Evolutionary conservation across 2,329 filamentous ascomycete genomes (phyloP), one percentile per base, ranked within the genome.

Genomic region (Penicillium olsonii): DNA sequence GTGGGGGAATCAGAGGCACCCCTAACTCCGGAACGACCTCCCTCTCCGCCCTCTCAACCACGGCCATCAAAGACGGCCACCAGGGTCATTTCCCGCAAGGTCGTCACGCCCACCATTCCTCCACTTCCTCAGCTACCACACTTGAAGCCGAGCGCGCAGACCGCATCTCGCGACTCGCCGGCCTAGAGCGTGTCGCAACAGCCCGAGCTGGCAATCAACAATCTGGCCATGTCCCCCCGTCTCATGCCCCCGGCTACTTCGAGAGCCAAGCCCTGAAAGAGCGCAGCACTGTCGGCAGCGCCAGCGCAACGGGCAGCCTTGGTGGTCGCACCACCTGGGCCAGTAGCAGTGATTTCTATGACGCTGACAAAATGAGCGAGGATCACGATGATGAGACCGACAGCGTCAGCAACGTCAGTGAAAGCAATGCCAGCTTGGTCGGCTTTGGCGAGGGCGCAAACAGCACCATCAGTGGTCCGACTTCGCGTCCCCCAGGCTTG

Each of bases 51-150:
- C 82, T 97, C 40, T 95, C 90, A 14, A 96, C 92, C 15, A 94
- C 90, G 11, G 92, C 92, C 43, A 96, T 96, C 79, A 96, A 96
- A 73, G 92, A 97, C 68, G 92, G 92, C 61, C 90, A 96, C 66
- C 88, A 90, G 53, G 92, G 92, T 56, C 84, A 91, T 22, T 83
- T 84, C 22, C 80, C 85, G 49, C 79, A 82, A 51, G 70, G 71
- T 50, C 78, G 81, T 48, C 77, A 78, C 54, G 70, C 72, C 33
- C 71, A 72, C 37, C 83, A 84, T 42, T 81, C 62, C 75, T 84
- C 76, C n/a, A 69, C 68, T 29, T 71, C 83, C 6, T 87, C 85
- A 17, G 82, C 83, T 45, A 87, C 83, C 58, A 92, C 87, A 63
- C 84, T 94, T 53, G 92, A 96, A 64, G 91, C 91, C 55, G 92